Conservation (phyloP, 2,329 filamentous ascomycete species). For the Claviceps sp. region DNA sequence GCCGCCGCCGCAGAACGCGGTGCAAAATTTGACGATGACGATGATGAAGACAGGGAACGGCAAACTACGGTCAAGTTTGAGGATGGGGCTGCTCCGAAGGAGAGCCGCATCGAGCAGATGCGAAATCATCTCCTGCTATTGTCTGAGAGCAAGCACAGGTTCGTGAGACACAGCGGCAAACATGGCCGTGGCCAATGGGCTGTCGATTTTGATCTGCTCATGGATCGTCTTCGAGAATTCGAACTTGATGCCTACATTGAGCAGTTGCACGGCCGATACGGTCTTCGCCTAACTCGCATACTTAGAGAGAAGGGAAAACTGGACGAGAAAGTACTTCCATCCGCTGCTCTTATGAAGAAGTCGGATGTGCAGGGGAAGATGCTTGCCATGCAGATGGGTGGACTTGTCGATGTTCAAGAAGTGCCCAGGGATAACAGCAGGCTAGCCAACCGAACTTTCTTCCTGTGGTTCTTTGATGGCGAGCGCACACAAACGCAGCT, state of each 20-base stretch:
- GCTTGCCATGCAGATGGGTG: slow-evolving; percentile 71
- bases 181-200: slow-evolving; percentile 62
- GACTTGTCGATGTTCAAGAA: slow-evolving; percentile 85
- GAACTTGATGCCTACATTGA: slow-evolving; percentile 76
- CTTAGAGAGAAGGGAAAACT: slow-evolving; percentile 78
- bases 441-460: slow-evolving; percentile 70
- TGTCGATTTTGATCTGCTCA: slow-evolving; percentile 65
- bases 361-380: slow-evolving; percentile 76
- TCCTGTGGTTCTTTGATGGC: slow-evolving; percentile 82
- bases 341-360: slow-evolving; percentile 70
- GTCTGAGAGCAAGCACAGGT: slow-evolving; percentile 53
- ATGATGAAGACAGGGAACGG: slow-evolving; percentile 6
- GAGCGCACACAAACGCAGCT: slow-evolving; percentile 57
- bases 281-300: slow-evolving; percentile 73
- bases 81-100: slow-evolving; percentile 26
- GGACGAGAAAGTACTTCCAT: slow-evolving; percentile 82
- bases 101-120: slow-evolving; percentile 43
- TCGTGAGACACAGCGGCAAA: slow-evolving; percentile 53
- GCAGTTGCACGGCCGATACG: slow-evolving; percentile 60
- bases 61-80: slow-evolving; percentile 38
- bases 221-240: slow-evolving; percentile 55
- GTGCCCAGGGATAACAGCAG: slow-evolving; percentile 79
- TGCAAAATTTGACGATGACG: slow-evolving; percentile 19
- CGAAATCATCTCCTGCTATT: slow-evolving; percentile 63
- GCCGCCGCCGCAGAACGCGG: slow-evolving; percentile 10